Evolutionary conservation across 2,329 filamentous ascomycete genomes (phyloP), one percentile per base, ranked within the genome.

Genomic region (Thelonectria blattea): DNA sequence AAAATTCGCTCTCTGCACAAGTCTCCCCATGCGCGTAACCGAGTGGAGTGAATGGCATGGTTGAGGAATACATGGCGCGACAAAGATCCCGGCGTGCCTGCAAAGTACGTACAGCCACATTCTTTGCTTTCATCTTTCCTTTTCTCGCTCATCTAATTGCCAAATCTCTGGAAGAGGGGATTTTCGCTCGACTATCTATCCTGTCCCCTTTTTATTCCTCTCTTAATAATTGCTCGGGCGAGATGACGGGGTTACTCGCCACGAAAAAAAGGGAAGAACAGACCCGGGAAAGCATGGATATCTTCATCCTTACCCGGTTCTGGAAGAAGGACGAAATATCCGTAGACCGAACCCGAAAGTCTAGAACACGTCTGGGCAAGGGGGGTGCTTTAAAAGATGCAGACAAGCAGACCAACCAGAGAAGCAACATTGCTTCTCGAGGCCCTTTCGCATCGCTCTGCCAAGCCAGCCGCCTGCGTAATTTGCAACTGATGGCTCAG

Each of bases 11-110:
- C 43, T 17, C 32, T 43, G 18, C 34, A 43, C 20, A 37, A 20
- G 39, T 20, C 32, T 54, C 18, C 27, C 27, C 41, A 59, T 55
- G n/a, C n/a, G 37, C 37, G 46, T 45, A 22, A 39, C 22, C 39
- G 34, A 55, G 46, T 59, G 57, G 57, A 43, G 47, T 39, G 37
- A 18, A 46, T 45, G 41, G 32, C 12, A 41, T 50, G 30, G 39
- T 32, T 20, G 17, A 41, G 39, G 30, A 39, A n/a, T 9, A 48
- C 42, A 48, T 54, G 52, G 52, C 37, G 42, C 52, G 42, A 47
- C 42, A 48, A n/a, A 55, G 27, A 37, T 37, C 32, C 20, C 30
- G 15, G 15, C n/a, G 52, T 20, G 20, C 11, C n/a, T 17, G 27
- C 39, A 42, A 20, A 10, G 17, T 42, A 42, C 24, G 3, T 46